Evolutionary conservation across 345 rosid genomes (phyloP).

Genomic region (Melastoma malabathricum): DNA sequence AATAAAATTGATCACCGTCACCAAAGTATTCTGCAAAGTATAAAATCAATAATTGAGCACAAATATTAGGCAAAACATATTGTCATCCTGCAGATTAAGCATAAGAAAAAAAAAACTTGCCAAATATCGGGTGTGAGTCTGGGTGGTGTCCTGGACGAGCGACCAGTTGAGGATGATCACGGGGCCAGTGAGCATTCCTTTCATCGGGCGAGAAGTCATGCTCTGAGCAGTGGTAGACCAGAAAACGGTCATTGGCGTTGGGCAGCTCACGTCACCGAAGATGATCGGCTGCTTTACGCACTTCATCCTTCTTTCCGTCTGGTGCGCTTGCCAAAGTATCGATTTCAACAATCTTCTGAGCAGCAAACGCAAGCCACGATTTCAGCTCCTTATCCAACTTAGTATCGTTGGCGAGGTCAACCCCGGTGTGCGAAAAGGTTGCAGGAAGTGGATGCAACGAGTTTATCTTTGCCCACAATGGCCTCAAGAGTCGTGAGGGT

Average conservation of each 20-base stretch:
- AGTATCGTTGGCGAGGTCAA: slow-evolving; percentile 73
- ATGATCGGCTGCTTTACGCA: slow-evolving; percentile 98
- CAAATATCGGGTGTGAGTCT: too few species aligned
- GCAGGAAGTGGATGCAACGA: slow-evolving; percentile 87
- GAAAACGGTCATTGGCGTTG: too few species aligned
- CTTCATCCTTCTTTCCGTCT: slow-evolving; percentile 69
- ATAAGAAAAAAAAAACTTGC: too few species aligned
- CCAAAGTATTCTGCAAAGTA: too few species aligned
- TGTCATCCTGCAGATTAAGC: too few species aligned
- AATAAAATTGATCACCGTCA: too few species aligned
- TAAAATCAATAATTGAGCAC: too few species aligned
- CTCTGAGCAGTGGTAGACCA: slow-evolving; percentile 93
- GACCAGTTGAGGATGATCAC: slow-evolving; percentile 99
- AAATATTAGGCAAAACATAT: too few species aligned
- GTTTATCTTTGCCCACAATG: slow-evolving; percentile 78
- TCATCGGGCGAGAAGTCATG: slow-evolving; percentile 95
- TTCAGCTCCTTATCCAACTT: too few species aligned
- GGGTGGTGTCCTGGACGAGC: too few species aligned
- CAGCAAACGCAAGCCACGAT: too few species aligned
- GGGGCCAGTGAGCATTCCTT: slow-evolving; percentile 99
- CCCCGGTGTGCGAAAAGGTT: slow-evolving; percentile 87
- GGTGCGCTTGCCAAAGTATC: slow-evolving; percentile 77
- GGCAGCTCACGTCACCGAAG: slow-evolving; percentile 98
- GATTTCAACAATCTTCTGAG: too few species aligned
- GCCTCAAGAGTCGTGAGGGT: slow-evolving; percentile 49